These are phyloP conservation scores for Tylopilus sp. DNA, from an alignment of 1,284 basidiomycete species.

Conservation along the genomic window DNA sequence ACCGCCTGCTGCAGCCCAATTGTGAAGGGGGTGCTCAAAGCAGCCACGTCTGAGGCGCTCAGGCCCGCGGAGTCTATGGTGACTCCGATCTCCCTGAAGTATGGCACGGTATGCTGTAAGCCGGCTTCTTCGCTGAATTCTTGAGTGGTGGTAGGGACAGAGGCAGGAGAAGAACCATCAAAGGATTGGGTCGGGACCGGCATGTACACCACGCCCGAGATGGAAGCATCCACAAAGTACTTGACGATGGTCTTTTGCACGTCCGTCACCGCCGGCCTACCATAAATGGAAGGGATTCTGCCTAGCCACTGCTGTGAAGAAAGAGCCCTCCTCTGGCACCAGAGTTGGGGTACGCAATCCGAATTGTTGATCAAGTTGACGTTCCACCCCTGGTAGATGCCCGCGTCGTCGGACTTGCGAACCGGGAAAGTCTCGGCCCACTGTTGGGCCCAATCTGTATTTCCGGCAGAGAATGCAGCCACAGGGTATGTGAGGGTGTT, in stretches of 20 bases:
- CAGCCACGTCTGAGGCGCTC: background rate
- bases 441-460: conserved; percentile 1
- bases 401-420: background rate
- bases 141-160: background rate
- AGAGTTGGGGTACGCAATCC: conserved; percentile 20
- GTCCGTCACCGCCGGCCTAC: conserved; percentile 6
- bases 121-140: background rate
- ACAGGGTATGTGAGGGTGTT: conserved; percentile 11
- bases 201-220: conserved; percentile 11
- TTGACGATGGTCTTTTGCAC: background rate
- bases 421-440: conserved; percentile 7
- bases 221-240: background rate
- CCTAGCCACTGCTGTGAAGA: conserved; percentile 7
- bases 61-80: background rate
- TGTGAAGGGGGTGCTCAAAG: background rate
- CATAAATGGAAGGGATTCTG: background rate
- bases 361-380: conserved; percentile 22
- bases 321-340: background rate
- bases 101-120: conserved; percentile 9
- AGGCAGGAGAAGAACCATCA: background rate
- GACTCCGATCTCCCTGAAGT: conserved; percentile 1
- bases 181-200: conserved; percentile 20
- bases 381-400: conserved; percentile 24
- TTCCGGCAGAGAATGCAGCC: conserved; percentile 17
- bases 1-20: background rate